Evolutionary conservation across 176 grass and related monocot species (phyloP).

Genomic region (Carex cristatella): DNA sequence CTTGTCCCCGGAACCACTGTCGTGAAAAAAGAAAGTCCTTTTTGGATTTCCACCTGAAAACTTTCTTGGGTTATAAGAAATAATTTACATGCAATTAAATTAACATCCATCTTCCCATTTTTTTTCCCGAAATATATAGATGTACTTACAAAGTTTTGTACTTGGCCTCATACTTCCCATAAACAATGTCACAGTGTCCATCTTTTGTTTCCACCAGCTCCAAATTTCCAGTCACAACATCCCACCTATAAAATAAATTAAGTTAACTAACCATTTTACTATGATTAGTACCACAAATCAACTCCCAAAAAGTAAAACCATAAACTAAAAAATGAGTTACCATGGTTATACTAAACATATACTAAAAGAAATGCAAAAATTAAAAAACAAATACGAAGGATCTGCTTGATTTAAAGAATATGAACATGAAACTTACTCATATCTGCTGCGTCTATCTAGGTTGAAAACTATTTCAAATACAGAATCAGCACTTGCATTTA

Average conservation of each 20-base stretch:
- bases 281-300: background rate
- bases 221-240: conserved; percentile 81
- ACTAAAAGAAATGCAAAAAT: background rate
- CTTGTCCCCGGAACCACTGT: conserved; percentile 83
- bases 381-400: background rate
- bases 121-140: background rate
- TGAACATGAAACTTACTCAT: conserved; percentile 59
- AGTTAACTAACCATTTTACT: conserved; percentile 5
- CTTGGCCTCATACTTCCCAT: conserved; percentile 83
- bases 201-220: conserved; percentile 64
- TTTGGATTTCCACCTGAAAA: conserved; percentile 81
- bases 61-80: background rate
- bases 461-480: conserved; percentile 68
- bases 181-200: conserved; percentile 87
- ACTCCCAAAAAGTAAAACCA: background rate
- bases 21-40: conserved; percentile 92
- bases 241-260: conserved; percentile 65
- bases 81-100: conserved; percentile 8
- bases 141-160: conserved; percentile 62
- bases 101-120: conserved; percentile 5
- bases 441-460: conserved; percentile 68
- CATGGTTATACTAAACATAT: background rate
- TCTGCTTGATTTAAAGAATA: background rate
- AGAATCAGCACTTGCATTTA: conserved; percentile 67
- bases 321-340: background rate